Evolutionary conservation across 2,329 filamentous ascomycete species (phyloP).

Genomic region (Alternaria alternata): DNA sequence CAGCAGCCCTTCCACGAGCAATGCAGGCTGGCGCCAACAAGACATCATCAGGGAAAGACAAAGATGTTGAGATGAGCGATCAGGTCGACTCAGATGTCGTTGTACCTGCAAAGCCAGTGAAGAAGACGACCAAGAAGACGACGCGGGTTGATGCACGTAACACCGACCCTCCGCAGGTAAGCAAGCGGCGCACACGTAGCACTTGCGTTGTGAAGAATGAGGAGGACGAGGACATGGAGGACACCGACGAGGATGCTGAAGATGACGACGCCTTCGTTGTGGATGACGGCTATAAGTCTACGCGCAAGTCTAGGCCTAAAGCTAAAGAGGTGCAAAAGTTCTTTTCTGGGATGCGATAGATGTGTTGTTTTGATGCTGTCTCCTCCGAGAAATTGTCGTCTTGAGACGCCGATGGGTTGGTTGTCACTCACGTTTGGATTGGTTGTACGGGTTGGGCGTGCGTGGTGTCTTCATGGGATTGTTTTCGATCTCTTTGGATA

Average conservation of each 20-base stretch:
- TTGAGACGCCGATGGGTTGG: not conserved
- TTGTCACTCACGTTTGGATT: not conserved
- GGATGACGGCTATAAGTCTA: not conserved
- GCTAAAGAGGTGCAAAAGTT: not conserved
- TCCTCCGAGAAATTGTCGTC: not conserved
- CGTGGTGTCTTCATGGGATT: not conserved
- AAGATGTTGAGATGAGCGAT: not conserved
- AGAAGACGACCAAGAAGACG: not conserved
- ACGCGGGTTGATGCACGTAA: not conserved
- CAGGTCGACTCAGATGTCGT: not conserved
- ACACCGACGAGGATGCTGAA: not conserved
- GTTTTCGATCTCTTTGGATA: not conserved
- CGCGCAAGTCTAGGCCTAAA: conserved; percentile 1
- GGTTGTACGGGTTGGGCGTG: not conserved
- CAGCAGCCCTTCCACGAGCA: not conserved
- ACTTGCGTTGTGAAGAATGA: not conserved
- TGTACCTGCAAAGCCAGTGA: not conserved
- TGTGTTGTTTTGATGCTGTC: not conserved
- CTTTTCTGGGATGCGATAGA: not conserved
- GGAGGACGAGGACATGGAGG: not conserved
- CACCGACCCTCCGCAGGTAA: not conserved
- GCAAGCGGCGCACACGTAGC: not conserved
- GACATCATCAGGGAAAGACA: not conserved
- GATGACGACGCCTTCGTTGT: not conserved
- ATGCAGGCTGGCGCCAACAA: not conserved